Percentiles rank a stretch among this genome's conserved stretches.
Evolutionary conservation across 1,284 basidiomycete species (phyloP).

Genomic region (Ustanciosporium gigantosporum): DNA sequence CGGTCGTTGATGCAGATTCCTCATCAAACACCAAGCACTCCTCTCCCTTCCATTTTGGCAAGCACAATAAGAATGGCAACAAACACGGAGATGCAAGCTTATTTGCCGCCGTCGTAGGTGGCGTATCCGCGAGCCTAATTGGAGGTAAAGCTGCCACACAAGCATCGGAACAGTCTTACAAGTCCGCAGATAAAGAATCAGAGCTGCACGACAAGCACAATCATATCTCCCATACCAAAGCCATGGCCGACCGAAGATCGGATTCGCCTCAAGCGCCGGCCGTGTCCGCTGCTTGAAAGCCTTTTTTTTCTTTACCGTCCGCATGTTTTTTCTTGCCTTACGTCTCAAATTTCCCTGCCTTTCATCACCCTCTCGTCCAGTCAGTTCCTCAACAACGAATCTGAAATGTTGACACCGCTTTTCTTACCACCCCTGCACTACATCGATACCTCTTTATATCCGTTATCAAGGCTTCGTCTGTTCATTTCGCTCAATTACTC

Average conservation of each 20-base stretch:
- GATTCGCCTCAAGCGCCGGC: constrained; percentile 2
- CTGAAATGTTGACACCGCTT: no score
- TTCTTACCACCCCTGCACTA: no score
- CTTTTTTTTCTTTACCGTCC: no score
- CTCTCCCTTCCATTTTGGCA: neutral
- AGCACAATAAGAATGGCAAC: neutral
- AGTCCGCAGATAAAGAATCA: constrained; percentile 4
- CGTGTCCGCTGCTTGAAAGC: neutral
- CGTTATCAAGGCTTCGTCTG: no score
- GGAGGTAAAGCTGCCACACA: constrained; percentile 12
- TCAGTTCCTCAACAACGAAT: no score
- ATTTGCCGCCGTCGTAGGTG: constrained; percentile 26
- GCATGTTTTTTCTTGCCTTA: no score
- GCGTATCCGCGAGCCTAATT: constrained; percentile 12
- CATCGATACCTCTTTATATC: no score
- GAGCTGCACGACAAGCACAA: constrained; percentile 19
- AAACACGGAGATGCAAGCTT: constrained; percentile 20
- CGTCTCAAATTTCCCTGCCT: no score
- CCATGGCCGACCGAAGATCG: constrained; percentile 1
- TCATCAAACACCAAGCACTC: neutral
- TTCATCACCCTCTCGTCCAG: no score
- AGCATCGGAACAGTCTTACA: constrained; percentile 4
- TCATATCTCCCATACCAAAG: constrained; percentile 11
- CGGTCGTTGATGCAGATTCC: constrained; percentile 3
- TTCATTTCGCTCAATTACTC: no score